Evolutionary conservation across 176 grass and related monocot genomes (phyloP).

Genomic region (Triticum turgidum): DNA sequence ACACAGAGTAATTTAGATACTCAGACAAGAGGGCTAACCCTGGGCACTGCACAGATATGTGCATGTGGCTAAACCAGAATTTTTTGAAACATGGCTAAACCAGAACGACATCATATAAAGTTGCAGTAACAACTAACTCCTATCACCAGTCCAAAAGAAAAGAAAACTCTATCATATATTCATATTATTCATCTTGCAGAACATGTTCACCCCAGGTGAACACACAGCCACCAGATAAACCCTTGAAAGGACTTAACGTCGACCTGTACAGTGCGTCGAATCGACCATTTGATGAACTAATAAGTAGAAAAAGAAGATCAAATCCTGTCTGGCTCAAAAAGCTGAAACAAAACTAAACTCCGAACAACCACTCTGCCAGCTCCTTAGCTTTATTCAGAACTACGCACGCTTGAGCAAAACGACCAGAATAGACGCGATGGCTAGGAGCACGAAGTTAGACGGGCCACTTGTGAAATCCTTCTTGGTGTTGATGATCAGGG

Average conservation of each 20-base stretch:
- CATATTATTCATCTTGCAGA: constrained; percentile 9
- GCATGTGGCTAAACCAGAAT: background rate
- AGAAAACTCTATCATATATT: background rate
- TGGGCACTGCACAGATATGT: background rate
- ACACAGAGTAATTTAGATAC: background rate
- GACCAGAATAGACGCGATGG: constrained; percentile 54
- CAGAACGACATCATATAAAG: background rate
- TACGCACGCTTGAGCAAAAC: constrained; percentile 58
- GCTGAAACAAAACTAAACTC: background rate
- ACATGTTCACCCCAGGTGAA: background rate
- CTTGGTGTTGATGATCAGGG: constrained; percentile 26
- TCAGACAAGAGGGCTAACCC: background rate
- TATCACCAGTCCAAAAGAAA: background rate
- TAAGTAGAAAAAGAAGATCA: background rate
- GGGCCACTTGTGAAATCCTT: constrained; percentile 30
- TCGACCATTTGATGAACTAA: constrained; percentile 15
- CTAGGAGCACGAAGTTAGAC: constrained; percentile 47
- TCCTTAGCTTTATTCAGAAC: background rate
- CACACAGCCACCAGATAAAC: background rate
- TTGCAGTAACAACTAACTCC: background rate
- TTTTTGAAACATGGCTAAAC: no score
- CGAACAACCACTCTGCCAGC: background rate
- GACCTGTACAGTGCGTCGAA: background rate
- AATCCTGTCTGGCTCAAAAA: background rate
- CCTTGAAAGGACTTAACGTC: background rate